Evolutionary conservation across 371 early-diverging fungal genomes (phyloP).

Genomic region (Lichtheimia ramosa): DNA sequence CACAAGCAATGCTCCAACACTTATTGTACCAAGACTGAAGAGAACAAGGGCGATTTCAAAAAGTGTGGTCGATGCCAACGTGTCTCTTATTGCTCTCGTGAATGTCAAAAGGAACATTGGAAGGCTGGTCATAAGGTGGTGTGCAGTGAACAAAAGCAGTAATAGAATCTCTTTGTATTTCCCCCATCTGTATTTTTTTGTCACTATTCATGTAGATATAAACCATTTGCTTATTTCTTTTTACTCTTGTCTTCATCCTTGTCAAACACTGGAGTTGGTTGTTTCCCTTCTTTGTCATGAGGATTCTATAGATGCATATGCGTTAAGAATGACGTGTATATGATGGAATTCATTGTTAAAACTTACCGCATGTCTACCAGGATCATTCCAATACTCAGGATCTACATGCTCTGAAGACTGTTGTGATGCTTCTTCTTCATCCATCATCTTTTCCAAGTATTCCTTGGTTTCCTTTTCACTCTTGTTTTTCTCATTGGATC

Average conservation of each 20-base stretch:
- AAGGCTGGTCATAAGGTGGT: constrained; percentile 55
- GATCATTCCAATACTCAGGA: constrained; percentile 4
- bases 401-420: not conserved
- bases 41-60: constrained; percentile 52
- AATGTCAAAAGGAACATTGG: constrained; percentile 67
- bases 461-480: constrained; percentile 2
- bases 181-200: not conserved
- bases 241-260: not conserved
- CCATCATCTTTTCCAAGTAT: constrained; percentile 10
- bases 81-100: constrained; percentile 57
- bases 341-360: too few species aligned
- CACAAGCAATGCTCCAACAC: constrained; percentile 45
- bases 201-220: not conserved
- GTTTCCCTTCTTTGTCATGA: not conserved
- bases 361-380: not conserved
- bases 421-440: constrained; percentile 5
- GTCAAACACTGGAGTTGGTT: not conserved
- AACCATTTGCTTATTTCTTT: not conserved
- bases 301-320: not conserved
- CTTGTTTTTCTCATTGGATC: not conserved
- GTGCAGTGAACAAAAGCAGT: constrained; percentile 24
- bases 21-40: constrained; percentile 51
- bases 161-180: not conserved
- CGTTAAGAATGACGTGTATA: too few species aligned
- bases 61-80: constrained; percentile 61